A percentile compares a stretch with the other conserved stretches of the same genome.
Conservation (phyloP, 345 rosid species). For the Cochlearia excelsa region DNA sequence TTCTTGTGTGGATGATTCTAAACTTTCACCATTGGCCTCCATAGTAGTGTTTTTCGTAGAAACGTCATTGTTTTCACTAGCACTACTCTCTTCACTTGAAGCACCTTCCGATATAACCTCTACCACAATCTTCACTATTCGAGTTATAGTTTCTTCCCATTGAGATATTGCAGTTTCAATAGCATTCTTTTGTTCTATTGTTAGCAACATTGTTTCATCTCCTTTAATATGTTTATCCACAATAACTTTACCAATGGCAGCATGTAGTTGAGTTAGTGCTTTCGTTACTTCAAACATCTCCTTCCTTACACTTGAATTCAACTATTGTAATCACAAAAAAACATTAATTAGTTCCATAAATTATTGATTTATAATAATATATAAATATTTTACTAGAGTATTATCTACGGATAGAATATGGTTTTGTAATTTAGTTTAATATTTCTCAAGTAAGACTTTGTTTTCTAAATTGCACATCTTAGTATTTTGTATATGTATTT, state of each 20-base stretch:
- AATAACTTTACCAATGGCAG: constrained; percentile 24
- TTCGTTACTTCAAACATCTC: constrained; percentile 28
- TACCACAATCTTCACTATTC: constrained; percentile 28
- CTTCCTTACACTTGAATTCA: constrained; percentile 31
- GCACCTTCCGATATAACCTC: constrained; percentile 8
- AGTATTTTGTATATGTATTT: no score
- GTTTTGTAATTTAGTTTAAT: no score
- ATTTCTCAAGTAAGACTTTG: no score
- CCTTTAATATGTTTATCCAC: constrained; percentile 27
- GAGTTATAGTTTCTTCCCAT: constrained; percentile 34
- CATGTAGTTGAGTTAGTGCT: constrained; percentile 25
- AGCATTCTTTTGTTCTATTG: constrained; percentile 24
- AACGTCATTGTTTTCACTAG: neutral
- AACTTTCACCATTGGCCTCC: constrained; percentile 1
- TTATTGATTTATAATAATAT: no score
- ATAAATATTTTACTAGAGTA: no score
- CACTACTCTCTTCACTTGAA: constrained; percentile 13
- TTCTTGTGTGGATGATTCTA: constrained; percentile 4
- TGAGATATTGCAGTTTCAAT: constrained; percentile 17
- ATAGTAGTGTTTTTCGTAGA: neutral
- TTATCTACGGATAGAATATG: no score
- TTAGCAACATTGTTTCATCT: constrained; percentile 21
- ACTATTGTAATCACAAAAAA: constrained; percentile 22
- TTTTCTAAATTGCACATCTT: no score
- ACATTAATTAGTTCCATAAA: constrained; percentile 9